Evolutionary conservation across 2,329 filamentous ascomycete species (phyloP), one percentile per base, ranked within the genome.

Genomic region (Hypoxylon sp.): DNA sequence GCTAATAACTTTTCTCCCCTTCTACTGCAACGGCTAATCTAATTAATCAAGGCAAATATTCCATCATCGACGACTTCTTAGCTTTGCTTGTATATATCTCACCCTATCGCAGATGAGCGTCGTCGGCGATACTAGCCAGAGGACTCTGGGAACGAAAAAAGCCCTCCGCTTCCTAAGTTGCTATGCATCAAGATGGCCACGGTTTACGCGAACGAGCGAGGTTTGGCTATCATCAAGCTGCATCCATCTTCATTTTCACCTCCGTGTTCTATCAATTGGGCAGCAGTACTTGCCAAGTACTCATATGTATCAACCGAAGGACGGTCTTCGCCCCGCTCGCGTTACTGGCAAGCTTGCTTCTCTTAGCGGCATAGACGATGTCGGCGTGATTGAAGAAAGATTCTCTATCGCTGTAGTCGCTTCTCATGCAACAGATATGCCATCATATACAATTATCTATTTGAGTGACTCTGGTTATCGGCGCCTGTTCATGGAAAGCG

Each of bases 81-180:
- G 66, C 33, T 69, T 65, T 14, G 66, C 66, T 11, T 69, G 66
- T 9, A 69, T 69, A 53, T 69, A 66, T 22, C 63, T 66, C 13
- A 31, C 51, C 11, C 29, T 69, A 6, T 63, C 66, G 3, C 66
- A 69, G 48, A 65, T 69, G 66, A 52, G 56, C 10, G 50, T 66
- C 13, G 48, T 61, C 2, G 58, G 66, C 5, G 62, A 65, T 24
- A 62, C 53, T 8, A 59, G 58, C 22, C 62, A 69, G 22, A 57
- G 26, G 31, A 69, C 53, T 19, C 19, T 69, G 19, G 63, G 58
- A 24, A 63, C 63, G 19, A 66, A 60, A 31, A 67, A 69, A 31
- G 58, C 63, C 9, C 35, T 67, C 10, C 63, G 54, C 17, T 69
- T 69, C 51, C 13, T 69, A 8, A 60, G 58, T 44, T 60, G 54